Conservation (phyloP, 2,329 filamentous ascomycete genomes). For the Colletotrichum melonis region DNA sequence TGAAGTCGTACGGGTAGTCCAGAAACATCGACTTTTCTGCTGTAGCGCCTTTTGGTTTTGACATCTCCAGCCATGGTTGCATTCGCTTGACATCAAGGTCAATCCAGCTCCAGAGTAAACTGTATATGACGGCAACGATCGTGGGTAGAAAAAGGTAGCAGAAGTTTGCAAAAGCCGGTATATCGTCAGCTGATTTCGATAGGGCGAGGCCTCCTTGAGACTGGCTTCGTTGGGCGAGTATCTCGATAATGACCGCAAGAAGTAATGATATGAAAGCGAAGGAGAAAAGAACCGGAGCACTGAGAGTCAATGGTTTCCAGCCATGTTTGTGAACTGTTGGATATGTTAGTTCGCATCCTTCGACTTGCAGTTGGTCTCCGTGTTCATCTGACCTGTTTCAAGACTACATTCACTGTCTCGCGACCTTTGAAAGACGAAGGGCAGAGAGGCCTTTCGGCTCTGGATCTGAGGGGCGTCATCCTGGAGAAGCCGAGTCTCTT, state of each 20-base stretch:
- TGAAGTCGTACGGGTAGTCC: constrained; percentile 60
- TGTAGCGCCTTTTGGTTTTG: constrained; percentile 53
- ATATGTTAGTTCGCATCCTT: background rate
- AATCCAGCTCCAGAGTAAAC: constrained; percentile 68
- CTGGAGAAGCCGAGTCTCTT: constrained; percentile 7
- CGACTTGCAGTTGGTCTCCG: background rate
- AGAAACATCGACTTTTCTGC: constrained; percentile 61
- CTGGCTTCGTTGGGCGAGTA: constrained; percentile 53
- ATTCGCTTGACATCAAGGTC: constrained; percentile 69
- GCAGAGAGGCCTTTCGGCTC: background rate
- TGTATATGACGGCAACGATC: constrained; percentile 64
- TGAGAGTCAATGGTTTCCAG: constrained; percentile 53
- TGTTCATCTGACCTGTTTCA: constrained; percentile 3
- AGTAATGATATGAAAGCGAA: constrained; percentile 50
- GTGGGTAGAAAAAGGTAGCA: constrained; percentile 65
- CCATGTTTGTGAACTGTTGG: constrained; percentile 24
- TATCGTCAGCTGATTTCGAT: constrained; percentile 36
- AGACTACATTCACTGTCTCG: constrained; percentile 20
- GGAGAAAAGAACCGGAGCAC: constrained; percentile 48
- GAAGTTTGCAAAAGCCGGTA: constrained; percentile 51
- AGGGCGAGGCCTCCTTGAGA: constrained; percentile 53
- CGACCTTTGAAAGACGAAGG: background rate
- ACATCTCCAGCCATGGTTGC: constrained; percentile 71
- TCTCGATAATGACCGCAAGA: constrained; percentile 57
- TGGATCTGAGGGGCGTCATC: background rate